phyloP scores from a whole-genome alignment of 306 rosid genomes.

The Vachellia collinsii region DNA sequence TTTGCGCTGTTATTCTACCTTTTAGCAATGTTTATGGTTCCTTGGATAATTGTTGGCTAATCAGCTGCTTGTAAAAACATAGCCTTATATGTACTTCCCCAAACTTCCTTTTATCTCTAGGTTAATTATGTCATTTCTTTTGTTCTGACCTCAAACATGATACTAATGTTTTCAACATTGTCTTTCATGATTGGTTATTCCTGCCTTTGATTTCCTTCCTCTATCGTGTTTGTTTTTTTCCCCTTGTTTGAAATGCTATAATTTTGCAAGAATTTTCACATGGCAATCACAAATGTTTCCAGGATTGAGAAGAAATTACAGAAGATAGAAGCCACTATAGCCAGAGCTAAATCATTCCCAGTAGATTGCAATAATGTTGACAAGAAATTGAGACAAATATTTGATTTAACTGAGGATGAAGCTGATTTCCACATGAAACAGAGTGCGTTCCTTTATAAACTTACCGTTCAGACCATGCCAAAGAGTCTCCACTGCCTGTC shows the following conservation, averaged over 20 bases:
- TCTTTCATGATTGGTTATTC: constrained; percentile 6
- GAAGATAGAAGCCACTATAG: constrained; percentile 65
- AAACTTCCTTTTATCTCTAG: constrained; percentile 18
- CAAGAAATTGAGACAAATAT: constrained; percentile 93
- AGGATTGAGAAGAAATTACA: constrained; percentile 71
- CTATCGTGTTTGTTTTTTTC: background rate
- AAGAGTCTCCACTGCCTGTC: constrained; percentile 93
- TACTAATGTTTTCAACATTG: background rate
- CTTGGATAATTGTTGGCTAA: constrained; percentile 1
- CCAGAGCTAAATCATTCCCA: constrained; percentile 68
- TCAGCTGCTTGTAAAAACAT: constrained; percentile 16
- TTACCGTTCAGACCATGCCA: constrained; percentile 95
- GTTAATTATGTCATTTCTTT: constrained; percentile 20
- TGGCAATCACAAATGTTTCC: constrained; percentile 41
- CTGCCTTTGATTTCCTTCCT: background rate
- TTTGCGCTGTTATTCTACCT: background rate
- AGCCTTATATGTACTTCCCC: constrained; percentile 14
- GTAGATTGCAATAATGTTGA: constrained; percentile 92
- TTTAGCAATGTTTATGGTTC: constrained; percentile 29
- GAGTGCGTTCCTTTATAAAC: constrained; percentile 95
- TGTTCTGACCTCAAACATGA: constrained; percentile 14
- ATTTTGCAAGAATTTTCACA: constrained; percentile 17
- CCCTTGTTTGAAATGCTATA: constrained; percentile 21
- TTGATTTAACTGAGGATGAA: constrained; percentile 96
- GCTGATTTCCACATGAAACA: constrained; percentile 94